Percentiles rank a stretch among this genome's conserved stretches.
Evolutionary conservation across 192 early-diverging fungal genomes (phyloP).

Genomic region (Entophlyctis helioformis): DNA sequence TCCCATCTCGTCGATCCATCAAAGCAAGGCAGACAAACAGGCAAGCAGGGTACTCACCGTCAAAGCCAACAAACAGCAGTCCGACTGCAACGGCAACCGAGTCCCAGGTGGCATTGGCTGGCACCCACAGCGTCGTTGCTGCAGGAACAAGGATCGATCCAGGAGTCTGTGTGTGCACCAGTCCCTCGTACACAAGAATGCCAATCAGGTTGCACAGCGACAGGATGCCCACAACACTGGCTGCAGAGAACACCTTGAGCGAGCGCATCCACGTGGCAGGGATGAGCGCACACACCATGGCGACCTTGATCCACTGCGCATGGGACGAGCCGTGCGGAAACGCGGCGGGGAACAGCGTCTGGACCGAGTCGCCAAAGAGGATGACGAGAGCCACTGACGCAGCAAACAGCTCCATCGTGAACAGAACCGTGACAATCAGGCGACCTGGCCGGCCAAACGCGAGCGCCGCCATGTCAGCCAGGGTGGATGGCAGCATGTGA

Average conservation of each 20-base stretch:
- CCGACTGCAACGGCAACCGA: constrained; percentile 37
- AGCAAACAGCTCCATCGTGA: constrained; percentile 33
- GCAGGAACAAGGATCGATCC: constrained; percentile 45
- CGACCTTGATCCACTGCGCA: too few relatives aligned
- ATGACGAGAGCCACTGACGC: constrained; percentile 32
- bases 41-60: too few relatives aligned
- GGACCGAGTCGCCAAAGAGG: constrained; percentile 27
- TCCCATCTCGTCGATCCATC: too few relatives aligned
- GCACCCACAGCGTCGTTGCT: constrained; percentile 39
- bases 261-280: constrained; percentile 37
- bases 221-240: constrained; percentile 44
- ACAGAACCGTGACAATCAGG: constrained; percentile 22
- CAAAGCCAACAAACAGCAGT: constrained; percentile 42
- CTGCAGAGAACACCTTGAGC: constrained; percentile 39
- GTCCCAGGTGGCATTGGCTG: constrained; percentile 19
- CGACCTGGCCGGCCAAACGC: constrained; percentile 31
- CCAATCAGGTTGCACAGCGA: constrained; percentile 32
- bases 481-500: too few relatives aligned
- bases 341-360: constrained; percentile 14
- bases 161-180: constrained; percentile 26
- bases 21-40: too few relatives aligned
- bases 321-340: constrained; percentile 7
- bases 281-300: constrained; percentile 29
- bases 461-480: constrained; percentile 27
- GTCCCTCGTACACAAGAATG: constrained; percentile 47